These are phyloP conservation scores for Vitis vinifera DNA, from an alignment of 164 flowering plant genomes.

Conservation along the genomic window DNA sequence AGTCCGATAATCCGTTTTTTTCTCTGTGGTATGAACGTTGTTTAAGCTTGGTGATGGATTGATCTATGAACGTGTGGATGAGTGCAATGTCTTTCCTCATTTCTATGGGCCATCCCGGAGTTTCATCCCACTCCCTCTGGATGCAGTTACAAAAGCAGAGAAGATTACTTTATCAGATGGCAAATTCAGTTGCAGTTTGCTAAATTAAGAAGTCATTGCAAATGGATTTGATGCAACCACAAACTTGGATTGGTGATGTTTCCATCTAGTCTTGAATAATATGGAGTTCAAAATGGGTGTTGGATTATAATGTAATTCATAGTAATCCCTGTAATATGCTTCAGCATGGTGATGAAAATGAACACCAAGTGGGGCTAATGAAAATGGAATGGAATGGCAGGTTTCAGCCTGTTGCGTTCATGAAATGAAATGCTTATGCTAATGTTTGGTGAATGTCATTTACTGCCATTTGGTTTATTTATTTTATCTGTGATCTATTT, in stretches of 20 bases:
- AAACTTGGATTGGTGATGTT: too few species aligned
- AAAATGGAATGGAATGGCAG: neutral
- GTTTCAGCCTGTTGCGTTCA: neutral
- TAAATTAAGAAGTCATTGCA: slow-evolving; percentile 18
- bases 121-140: slow-evolving; percentile 68
- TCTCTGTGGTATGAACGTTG: neutral
- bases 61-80: slow-evolving; percentile 78
- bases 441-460: too few species aligned
- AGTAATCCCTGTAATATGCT: too few species aligned
- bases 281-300: too few species aligned
- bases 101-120: slow-evolving; percentile 79
- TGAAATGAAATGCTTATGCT: neutral
- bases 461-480: too few species aligned
- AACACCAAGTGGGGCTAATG: neutral
- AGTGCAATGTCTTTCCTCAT: slow-evolving; percentile 70
- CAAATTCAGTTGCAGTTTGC: slow-evolving; percentile 51
- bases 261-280: too few species aligned
- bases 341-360: neutral
- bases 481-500: too few species aligned
- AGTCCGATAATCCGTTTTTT: neutral
- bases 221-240: too few species aligned
- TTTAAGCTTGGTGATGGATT: slow-evolving; percentile 89
- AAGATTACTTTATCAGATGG: slow-evolving; percentile 50
- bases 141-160: slow-evolving; percentile 65
- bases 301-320: too few species aligned